Conservation (phyloP, 2,329 filamentous ascomycete genomes). For the Apiospora rasikravindrae region DNA sequence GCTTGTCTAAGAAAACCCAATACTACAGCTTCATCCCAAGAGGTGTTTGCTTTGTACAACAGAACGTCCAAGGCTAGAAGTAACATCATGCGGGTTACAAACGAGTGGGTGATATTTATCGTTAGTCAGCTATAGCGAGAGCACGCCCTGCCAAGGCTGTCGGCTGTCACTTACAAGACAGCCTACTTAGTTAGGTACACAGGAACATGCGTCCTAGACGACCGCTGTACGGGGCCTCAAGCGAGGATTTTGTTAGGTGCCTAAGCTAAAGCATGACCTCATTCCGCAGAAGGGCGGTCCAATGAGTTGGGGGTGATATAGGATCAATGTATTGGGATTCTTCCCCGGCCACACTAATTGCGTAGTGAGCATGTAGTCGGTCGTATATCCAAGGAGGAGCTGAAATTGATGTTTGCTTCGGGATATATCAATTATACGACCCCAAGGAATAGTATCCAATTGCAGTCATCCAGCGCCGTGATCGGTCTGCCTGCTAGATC, state of each 20-base stretch:
- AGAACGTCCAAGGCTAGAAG: neutral
- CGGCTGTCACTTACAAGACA: neutral
- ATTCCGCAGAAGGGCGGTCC: neutral
- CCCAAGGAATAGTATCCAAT: neutral
- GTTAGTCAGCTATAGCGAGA: conserved; percentile 16
- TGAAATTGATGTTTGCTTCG: neutral
- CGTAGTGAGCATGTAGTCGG: neutral
- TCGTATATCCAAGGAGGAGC: neutral
- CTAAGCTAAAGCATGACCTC: conserved; percentile 4
- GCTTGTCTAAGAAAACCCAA: neutral
- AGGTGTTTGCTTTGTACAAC: neutral
- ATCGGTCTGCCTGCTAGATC: conserved; percentile 12
- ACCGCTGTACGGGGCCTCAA: neutral
- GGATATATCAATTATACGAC: neutral
- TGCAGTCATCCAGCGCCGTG: conserved; percentile 12
- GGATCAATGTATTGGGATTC: neutral
- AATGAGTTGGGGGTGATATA: neutral
- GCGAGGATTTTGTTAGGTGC: neutral
- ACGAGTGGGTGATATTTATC: neutral
- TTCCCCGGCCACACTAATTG: neutral
- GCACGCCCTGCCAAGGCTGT: neutral
- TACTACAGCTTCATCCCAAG: neutral
- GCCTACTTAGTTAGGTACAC: too few species aligned
- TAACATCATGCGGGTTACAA: neutral
- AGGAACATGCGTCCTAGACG: neutral